phyloP scores from a whole-genome alignment of 345 rosid genomes.

The Citrus inodora region DNA sequence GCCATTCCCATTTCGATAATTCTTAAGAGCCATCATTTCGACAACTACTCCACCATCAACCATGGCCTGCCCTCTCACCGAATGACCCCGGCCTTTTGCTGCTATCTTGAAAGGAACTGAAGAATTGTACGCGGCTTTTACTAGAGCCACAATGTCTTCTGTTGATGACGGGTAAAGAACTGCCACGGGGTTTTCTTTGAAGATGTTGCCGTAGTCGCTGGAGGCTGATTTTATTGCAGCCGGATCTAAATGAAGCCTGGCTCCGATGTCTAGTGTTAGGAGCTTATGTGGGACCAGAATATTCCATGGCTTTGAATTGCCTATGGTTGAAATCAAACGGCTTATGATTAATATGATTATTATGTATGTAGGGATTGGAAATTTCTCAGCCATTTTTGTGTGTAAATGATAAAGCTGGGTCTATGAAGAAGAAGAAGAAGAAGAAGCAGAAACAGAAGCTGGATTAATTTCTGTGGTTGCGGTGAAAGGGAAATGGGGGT shows the following conservation, averaged over 20 bases:
- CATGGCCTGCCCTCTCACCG: conserved; percentile 72
- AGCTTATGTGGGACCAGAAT: conserved; percentile 12
- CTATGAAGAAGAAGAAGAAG: background rate
- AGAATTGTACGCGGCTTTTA: conserved; percentile 36
- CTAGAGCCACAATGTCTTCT: conserved; percentile 43
- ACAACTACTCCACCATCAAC: conserved; percentile 65
- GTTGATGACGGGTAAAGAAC: conserved; percentile 63
- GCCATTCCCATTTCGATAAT: conserved; percentile 20
- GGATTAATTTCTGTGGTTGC: background rate
- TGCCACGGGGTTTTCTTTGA: conserved; percentile 46
- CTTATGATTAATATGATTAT: conserved; percentile 29
- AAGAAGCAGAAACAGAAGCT: background rate
- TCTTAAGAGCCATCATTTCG: conserved; percentile 54
- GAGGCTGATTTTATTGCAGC: conserved; percentile 44
- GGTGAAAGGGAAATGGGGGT: background rate
- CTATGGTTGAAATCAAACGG: conserved; percentile 22
- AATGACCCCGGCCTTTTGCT: conserved; percentile 79
- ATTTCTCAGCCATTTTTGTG: conserved; percentile 27
- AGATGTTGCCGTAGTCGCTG: conserved; percentile 62
- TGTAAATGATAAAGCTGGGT: background rate
- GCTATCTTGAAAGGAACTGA: conserved; percentile 49
- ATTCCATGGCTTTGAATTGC: conserved; percentile 22
- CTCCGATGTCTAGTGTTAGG: conserved; percentile 16
- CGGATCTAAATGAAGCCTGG: conserved; percentile 39
- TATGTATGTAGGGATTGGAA: conserved; percentile 20